These are phyloP conservation scores for Stagonosporopsis vannaccii DNA, from an alignment of 2,329 filamentous ascomycete genomes.

Conservation along the genomic window DNA sequence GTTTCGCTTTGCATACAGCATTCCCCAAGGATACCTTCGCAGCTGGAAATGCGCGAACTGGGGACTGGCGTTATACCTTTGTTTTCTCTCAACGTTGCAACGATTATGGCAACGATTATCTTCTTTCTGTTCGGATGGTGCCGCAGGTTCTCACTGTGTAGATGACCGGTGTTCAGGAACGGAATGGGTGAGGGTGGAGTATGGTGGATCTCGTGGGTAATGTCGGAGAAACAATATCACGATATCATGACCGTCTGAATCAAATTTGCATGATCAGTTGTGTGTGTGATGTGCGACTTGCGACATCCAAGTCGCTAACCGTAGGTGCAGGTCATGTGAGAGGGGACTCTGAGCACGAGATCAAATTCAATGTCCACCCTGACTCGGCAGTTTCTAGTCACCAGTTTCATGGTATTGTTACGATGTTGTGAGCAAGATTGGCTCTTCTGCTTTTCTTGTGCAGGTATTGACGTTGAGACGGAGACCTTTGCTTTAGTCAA, in stretches of 20 bases:
- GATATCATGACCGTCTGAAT: conserved; percentile 27
- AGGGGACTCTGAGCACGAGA: neutral
- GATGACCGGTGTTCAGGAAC: neutral
- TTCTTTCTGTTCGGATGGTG: conserved; percentile 2
- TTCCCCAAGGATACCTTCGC: conserved; percentile 42
- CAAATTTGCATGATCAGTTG: conserved; percentile 3
- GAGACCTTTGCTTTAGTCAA: too few species aligned
- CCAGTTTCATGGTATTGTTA: neutral
- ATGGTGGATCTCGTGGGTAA: conserved; percentile 25
- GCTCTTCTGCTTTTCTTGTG: neutral
- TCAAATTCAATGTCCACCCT: neutral
- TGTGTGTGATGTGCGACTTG: conserved; percentile 5
- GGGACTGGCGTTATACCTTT: conserved; percentile 36
- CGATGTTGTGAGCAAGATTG: neutral
- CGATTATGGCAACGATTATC: conserved; percentile 18
- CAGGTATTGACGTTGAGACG: too few species aligned
- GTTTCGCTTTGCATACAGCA: conserved; percentile 38
- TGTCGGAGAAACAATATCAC: conserved; percentile 31
- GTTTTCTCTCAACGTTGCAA: conserved; percentile 19
- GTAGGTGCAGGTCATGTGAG: conserved; percentile 17
- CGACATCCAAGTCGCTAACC: conserved; percentile 7
- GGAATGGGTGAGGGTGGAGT: conserved; percentile 7
- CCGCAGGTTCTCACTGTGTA: neutral
- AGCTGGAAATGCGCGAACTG: conserved; percentile 38
- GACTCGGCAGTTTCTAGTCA: neutral